Conservation (phyloP, 2,329 filamentous ascomycete genomes). For the Penicillium hesseltinei region DNA sequence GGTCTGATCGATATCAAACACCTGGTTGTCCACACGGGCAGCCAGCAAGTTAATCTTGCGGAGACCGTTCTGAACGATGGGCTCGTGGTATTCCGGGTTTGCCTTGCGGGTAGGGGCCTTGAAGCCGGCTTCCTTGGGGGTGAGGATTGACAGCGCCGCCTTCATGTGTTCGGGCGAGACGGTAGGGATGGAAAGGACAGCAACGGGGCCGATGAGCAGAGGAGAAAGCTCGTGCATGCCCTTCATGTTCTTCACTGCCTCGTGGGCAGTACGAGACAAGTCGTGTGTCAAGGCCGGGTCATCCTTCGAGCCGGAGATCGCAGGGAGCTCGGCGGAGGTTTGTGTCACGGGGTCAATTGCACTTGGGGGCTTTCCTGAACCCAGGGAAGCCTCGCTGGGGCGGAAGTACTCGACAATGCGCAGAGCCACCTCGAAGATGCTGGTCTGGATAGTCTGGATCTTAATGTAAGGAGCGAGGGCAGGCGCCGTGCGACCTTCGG, state of each 20-base stretch:
- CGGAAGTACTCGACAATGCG: constrained; percentile 82
- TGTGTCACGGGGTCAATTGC: constrained; percentile 32
- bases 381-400: constrained; percentile 43
- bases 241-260: constrained; percentile 50
- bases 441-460: constrained; percentile 81
- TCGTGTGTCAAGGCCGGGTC: constrained; percentile 54
- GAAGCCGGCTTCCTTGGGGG: constrained; percentile 70
- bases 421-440: constrained; percentile 82
- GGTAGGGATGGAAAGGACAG: constrained; percentile 73
- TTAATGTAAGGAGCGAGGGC: constrained; percentile 62
- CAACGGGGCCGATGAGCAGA: constrained; percentile 77
- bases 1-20: constrained; percentile 72
- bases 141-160: constrained; percentile 73
- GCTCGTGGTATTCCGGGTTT: constrained; percentile 79
- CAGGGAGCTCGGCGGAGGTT: constrained; percentile 31
- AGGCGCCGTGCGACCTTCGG: constrained; percentile 45
- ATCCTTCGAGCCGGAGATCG: constrained; percentile 31
- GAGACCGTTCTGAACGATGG: constrained; percentile 72
- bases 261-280: constrained; percentile 56
- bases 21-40: constrained; percentile 78
- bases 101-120: constrained; percentile 73
- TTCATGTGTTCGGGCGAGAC: constrained; percentile 84
- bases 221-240: constrained; percentile 65
- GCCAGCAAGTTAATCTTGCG: constrained; percentile 85
- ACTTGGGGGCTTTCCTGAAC: constrained; percentile 22